Base-by-base conservation (phyloP, 106 monocot genomes). In the Platanthera zijinensis region DNA sequence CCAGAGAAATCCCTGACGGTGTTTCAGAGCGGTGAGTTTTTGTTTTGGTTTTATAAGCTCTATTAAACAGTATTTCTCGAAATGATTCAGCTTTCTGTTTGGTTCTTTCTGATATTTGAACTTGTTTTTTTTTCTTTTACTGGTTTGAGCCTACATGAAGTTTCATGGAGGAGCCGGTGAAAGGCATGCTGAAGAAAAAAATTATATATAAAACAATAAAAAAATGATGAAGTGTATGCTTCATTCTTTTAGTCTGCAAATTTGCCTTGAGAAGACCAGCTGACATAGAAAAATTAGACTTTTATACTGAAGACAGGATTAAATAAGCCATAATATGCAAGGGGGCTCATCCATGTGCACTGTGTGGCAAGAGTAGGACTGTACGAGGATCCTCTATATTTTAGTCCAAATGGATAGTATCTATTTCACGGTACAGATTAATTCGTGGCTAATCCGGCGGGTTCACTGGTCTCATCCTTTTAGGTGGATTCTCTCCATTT, bases 1-100 rank as follows among this genome's bases (percentile, higher is more conserved):
- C 72, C 51, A 8, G 19, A 17, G 12, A 54, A 25, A 21, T 57
- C 53, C 53, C 9, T 47, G 45, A 25, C 49, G 12, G 74, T 13
- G 48, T 52, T 77, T 59, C 7, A 77, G 57, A 69, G 68, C 66
- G 84, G 84, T 84, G 28, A 69, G 47, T 4, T 70, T 83, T 10
- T 45, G 32, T 51, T 80, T 64, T 10, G 46, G 45, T 72, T 77
- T 52, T 17, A 46, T 10, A 22, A 32, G 7, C 6, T 51, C 12
- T 53, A 21, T 28, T 22, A 25, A n/a, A 74, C 52, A 51, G 53
- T 18, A 22, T 28, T 18, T 6, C 19, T 15, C 48, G 51, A 50
- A 72, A 25, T 10, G 73, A 52, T 28, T 52, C 45, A 28, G 54
- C 13, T 52, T 30, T 56, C 39, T 52, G 18, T 73, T 51, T 5